Percentiles rank a stretch among this genome's conserved stretches.
These are phyloP conservation scores for Neocallimastix lanati DNA, from an alignment of 192 early-diverging fungal genomes.

Conservation along the genomic window DNA sequence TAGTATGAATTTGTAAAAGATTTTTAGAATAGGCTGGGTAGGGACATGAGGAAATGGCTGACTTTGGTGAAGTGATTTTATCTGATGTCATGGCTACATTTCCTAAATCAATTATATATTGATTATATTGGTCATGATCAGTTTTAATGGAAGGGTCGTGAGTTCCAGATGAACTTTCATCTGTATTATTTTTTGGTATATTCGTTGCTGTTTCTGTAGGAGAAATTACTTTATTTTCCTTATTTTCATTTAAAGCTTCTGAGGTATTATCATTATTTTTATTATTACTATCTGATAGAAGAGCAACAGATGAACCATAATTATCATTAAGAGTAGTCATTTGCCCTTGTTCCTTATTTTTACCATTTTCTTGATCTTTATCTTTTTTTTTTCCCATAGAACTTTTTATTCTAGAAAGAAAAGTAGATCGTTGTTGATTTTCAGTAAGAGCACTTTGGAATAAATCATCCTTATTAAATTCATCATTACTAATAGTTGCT, in stretches of 20 bases:
- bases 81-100: neutral
- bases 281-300: neutral
- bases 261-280: too few relatives aligned
- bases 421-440: neutral
- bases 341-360: too few relatives aligned
- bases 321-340: neutral
- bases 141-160: too few relatives aligned
- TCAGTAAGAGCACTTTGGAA: neutral
- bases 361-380: neutral
- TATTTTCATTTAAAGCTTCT: too few relatives aligned
- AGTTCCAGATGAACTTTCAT: too few relatives aligned
- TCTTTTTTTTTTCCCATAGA: neutral
- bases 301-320: neutral
- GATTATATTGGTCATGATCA: neutral
- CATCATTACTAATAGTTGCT: neutral
- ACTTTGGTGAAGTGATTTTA: conserved; percentile 1
- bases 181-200: neutral
- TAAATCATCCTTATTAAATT: neutral
- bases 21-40: conserved; percentile 2
- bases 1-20: conserved; percentile 12
- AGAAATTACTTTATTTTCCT: neutral
- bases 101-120: neutral
- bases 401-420: neutral
- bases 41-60: conserved; percentile 1
- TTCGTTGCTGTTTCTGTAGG: neutral